A percentile compares a stretch with the other conserved stretches of the same genome.
Conservation (phyloP, 2,329 filamentous ascomycete species). For the Pyrenophora graminea region DNA sequence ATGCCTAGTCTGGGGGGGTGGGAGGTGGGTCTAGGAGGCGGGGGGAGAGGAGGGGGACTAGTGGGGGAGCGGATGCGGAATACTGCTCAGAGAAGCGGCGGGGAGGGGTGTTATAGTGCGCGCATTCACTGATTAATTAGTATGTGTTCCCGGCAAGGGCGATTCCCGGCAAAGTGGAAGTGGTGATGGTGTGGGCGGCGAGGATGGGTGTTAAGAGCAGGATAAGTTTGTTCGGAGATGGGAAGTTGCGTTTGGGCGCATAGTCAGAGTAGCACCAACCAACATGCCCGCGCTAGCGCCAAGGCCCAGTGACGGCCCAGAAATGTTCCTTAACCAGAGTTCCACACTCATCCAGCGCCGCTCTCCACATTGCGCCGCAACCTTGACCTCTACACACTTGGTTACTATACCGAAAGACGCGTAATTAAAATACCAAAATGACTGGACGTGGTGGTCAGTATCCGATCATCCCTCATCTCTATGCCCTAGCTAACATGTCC, state of each 20-base stretch:
- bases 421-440: constrained; percentile 24
- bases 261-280: constrained; percentile 27
- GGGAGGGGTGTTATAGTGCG: constrained; percentile 30
- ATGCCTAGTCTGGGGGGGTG: too few relatives aligned
- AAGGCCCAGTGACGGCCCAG: constrained; percentile 26
- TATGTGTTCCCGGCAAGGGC: not conserved
- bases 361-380: constrained; percentile 15
- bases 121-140: constrained; percentile 27
- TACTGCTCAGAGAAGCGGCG: constrained; percentile 31
- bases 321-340: constrained; percentile 31
- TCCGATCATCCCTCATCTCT: not conserved
- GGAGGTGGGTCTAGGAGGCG: too few relatives aligned
- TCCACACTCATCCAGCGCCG: constrained; percentile 20
- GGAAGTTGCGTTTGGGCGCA: constrained; percentile 29
- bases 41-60: too few relatives aligned
- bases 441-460: constrained; percentile 41
- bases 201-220: constrained; percentile 8
- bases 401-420: constrained; percentile 4
- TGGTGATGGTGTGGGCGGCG: constrained; percentile 1
- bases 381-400: constrained; percentile 5
- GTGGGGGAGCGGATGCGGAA: constrained; percentile 29
- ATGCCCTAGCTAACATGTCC: constrained; percentile 38
- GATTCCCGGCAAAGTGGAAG: constrained; percentile 1
- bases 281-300: constrained; percentile 28
- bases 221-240: constrained; percentile 26